Evolutionary conservation across 2,329 filamentous ascomycete species (phyloP).

Genomic region (Fusarium nematophilum): DNA sequence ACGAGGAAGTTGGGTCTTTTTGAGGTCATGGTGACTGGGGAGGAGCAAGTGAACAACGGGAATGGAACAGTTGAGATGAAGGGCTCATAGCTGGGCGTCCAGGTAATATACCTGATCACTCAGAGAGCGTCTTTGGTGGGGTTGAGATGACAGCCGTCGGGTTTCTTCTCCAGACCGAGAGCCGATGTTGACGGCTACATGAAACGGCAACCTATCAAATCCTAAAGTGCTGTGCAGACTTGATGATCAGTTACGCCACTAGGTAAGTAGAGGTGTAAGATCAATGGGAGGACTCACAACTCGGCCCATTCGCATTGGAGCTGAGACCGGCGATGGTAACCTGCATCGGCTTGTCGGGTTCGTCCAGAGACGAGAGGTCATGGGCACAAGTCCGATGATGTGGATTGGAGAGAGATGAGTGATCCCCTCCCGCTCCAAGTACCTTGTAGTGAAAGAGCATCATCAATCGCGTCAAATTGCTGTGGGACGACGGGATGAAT

Average conservation of each 20-base stretch:
- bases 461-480: too few species aligned
- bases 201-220: slow-evolving; percentile 4
- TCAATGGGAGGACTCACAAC: too few species aligned
- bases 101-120: slow-evolving; percentile 6
- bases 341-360: neutral
- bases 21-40: slow-evolving; percentile 46
- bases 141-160: slow-evolving; percentile 1
- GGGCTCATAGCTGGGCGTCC: neutral
- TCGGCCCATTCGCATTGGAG: neutral
- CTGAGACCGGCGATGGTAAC: neutral
- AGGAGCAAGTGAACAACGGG: neutral
- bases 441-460: too few species aligned
- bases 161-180: slow-evolving; percentile 8
- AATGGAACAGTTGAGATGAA: neutral
- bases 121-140: slow-evolving; percentile 1
- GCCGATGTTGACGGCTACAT: slow-evolving; percentile 11
- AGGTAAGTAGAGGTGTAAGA: neutral
- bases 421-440: neutral
- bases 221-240: neutral
- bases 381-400: too few species aligned
- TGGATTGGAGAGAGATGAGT: neutral
- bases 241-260: neutral
- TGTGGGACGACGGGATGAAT: too few species aligned
- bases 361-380: too few species aligned
- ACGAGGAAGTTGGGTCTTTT: slow-evolving; percentile 30